These are phyloP conservation scores for Vitis hybrid DNA, from an alignment of 177 flowering plant species.

Conservation along the genomic window DNA sequence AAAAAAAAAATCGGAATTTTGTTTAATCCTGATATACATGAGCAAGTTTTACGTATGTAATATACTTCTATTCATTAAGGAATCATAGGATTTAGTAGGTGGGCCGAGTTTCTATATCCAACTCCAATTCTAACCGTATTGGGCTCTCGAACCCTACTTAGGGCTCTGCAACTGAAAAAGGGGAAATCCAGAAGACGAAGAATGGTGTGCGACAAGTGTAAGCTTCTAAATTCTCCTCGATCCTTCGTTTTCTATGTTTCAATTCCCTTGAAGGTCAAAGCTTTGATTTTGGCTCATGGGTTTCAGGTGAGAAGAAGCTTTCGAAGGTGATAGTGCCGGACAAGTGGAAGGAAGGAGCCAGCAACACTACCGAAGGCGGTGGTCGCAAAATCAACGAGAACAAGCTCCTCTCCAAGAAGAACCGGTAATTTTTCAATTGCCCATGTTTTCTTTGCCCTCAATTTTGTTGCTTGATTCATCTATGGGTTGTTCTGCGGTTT, in stretches of 20 bases:
- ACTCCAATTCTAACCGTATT: background rate
- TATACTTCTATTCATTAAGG: no score
- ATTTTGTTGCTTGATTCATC: background rate
- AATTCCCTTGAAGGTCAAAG: background rate
- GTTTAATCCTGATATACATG: no score
- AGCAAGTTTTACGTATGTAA: no score
- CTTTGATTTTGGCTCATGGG: background rate
- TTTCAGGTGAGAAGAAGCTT: constrained; percentile 82
- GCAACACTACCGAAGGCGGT: constrained; percentile 90
- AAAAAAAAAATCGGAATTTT: no score
- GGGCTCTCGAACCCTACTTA: background rate
- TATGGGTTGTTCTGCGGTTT: no score
- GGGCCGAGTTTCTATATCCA: background rate
- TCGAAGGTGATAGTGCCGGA: constrained; percentile 95
- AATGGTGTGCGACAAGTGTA: constrained; percentile 97
- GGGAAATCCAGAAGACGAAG: background rate
- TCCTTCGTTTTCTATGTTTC: background rate
- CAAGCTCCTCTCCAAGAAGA: constrained; percentile 95
- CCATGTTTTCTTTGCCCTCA: background rate
- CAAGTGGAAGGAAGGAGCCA: constrained; percentile 99
- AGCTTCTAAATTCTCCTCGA: constrained; percentile 15
- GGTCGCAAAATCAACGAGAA: constrained; percentile 99
- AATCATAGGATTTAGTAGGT: no score
- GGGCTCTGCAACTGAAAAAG: constrained; percentile 9
- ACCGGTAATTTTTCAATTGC: constrained; percentile 45